A percentile compares a stretch with the other conserved stretches of the same genome.
Evolutionary conservation across 2,329 filamentous ascomycete genomes (phyloP).

Genomic region (Coniochaeta sp.): DNA sequence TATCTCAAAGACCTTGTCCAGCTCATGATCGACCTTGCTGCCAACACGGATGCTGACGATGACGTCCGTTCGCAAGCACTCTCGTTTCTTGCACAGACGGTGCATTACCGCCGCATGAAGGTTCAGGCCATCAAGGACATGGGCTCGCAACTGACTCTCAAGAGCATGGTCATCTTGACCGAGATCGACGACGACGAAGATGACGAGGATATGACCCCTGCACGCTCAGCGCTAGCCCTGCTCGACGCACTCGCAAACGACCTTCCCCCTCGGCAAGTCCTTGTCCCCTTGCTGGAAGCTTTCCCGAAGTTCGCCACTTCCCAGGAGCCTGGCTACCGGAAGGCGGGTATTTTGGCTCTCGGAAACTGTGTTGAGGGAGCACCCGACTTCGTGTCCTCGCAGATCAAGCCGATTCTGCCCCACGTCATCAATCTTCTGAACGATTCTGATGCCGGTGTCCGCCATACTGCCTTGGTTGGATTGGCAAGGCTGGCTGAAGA

Average conservation of each 20-base stretch:
- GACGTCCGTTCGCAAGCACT: conserved; percentile 86
- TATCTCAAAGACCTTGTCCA: conserved; percentile 86
- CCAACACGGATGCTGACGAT: conserved; percentile 69
- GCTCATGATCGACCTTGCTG: conserved; percentile 87
- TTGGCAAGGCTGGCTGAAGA: conserved; percentile 90
- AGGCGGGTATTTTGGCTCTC: conserved; percentile 84
- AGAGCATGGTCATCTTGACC: conserved; percentile 80
- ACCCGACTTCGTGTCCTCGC: conserved; percentile 93
- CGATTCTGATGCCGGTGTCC: conserved; percentile 76
- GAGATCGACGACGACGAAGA: conserved; percentile 76
- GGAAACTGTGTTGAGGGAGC: conserved; percentile 95
- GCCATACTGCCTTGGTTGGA: conserved; percentile 79
- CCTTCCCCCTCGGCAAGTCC: conserved; percentile 86
- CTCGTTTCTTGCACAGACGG: conserved; percentile 86
- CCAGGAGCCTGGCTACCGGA: conserved; percentile 68
- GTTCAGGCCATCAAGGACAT: conserved; percentile 81
- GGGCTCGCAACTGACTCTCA: conserved; percentile 78
- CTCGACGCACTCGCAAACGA: conserved; percentile 84
- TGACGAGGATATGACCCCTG: conserved; percentile 80
- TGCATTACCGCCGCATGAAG: conserved; percentile 91
- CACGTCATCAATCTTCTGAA: conserved; percentile 75
- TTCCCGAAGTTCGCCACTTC: conserved; percentile 75
- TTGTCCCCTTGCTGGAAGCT: conserved; percentile 83
- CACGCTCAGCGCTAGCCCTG: conserved; percentile 75
- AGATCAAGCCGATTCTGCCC: conserved; percentile 80